Evolutionary conservation across 306 rosid genomes (phyloP).

Genomic region (Dalbergia oliveri): DNA sequence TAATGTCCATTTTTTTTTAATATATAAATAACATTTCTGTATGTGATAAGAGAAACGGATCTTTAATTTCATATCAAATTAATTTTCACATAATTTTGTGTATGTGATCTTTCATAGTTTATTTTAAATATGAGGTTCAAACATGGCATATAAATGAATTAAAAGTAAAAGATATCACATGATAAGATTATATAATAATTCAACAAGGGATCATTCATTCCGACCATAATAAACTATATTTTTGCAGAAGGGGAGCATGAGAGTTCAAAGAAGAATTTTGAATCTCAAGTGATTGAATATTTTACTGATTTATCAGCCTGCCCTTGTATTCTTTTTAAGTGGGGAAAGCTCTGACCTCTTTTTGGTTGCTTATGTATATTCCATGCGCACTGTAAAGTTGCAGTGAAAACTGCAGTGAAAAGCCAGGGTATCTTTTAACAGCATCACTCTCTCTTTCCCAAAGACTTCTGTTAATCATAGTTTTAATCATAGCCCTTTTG

Average conservation of each 20-base stretch:
- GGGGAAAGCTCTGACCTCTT: slow-evolving; percentile 84
- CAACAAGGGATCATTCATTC: too few relatives aligned
- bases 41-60: too few relatives aligned
- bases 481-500: slow-evolving; percentile 74
- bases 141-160: too few relatives aligned
- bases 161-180: too few relatives aligned
- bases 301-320: not conserved
- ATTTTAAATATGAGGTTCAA: too few relatives aligned
- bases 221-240: slow-evolving; percentile 32
- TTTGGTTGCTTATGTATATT: slow-evolving; percentile 71
- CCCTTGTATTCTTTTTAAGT: slow-evolving; percentile 60
- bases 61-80: too few relatives aligned
- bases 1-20: too few relatives aligned
- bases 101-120: too few relatives aligned
- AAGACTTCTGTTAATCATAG: slow-evolving; percentile 80
- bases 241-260: slow-evolving; percentile 82
- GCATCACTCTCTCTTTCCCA: slow-evolving; percentile 58
- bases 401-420: slow-evolving; percentile 57
- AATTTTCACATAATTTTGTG: too few relatives aligned
- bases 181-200: too few relatives aligned
- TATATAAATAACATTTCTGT: too few relatives aligned
- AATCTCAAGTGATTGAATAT: slow-evolving; percentile 50
- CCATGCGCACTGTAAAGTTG: slow-evolving; percentile 96
- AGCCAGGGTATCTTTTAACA: slow-evolving; percentile 63
- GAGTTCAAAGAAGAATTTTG: slow-evolving; percentile 63